Percentiles rank a stretch among this genome's conserved stretches.
phyloP scores from a whole-genome alignment of 108 stramenopile species.

The Aurantiochytrium sp. region DNA sequence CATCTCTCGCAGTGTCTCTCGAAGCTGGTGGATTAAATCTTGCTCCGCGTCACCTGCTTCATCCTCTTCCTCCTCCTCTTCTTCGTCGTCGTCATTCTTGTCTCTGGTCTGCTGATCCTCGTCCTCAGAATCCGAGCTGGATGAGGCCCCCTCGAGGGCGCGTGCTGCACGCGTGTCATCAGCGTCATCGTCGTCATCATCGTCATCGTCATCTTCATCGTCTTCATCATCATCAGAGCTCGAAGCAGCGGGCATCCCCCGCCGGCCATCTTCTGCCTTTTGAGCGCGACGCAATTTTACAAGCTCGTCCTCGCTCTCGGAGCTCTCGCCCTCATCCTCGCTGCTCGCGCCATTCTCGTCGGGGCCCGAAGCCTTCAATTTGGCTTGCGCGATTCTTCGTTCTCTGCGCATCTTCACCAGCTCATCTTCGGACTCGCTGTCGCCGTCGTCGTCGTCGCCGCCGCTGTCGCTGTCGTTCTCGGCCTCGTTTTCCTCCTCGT shows the following conservation, averaged over 20 bases:
- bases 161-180: background rate
- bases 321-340: background rate
- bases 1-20: conserved; percentile 2
- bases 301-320: background rate
- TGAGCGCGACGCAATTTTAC: background rate
- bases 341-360: too few species aligned
- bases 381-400: too few species aligned
- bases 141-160: background rate
- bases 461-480: background rate
- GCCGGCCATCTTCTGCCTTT: too few species aligned
- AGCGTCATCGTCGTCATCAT: background rate
- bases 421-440: background rate
- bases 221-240: background rate
- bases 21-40: background rate
- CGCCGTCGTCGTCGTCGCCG: background rate
- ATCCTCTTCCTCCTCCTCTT: background rate
- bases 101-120: background rate
- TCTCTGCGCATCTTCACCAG: background rate
- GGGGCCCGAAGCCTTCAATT: too few species aligned
- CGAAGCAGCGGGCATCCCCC: background rate
- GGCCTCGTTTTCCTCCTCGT: background rate
- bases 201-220: background rate
- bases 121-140: background rate
- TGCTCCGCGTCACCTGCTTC: background rate
- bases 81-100: background rate